phyloP scores from a whole-genome alignment of 306 rosid genomes.

The Quillaja saponaria region DNA sequence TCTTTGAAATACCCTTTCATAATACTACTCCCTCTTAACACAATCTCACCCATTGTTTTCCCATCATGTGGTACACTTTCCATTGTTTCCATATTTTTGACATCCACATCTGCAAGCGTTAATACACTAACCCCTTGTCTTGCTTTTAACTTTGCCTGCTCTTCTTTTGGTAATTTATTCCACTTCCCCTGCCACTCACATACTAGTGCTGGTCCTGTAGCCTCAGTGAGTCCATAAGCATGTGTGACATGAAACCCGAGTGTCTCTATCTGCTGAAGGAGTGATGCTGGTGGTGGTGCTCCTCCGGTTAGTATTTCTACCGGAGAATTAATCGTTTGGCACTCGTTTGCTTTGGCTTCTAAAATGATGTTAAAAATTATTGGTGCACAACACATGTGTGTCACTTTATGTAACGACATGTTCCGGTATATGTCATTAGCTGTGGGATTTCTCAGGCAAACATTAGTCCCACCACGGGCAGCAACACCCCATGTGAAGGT shows the following conservation, averaged over 20 bases:
- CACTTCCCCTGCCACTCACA: constrained; percentile 89
- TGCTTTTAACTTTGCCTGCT: constrained; percentile 63
- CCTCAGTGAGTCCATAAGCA: constrained; percentile 89
- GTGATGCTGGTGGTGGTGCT: constrained; percentile 74
- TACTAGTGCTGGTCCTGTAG: constrained; percentile 85
- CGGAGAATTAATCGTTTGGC: constrained; percentile 16
- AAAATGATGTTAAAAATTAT: constrained; percentile 70
- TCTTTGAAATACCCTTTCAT: constrained; percentile 91
- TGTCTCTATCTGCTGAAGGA: constrained; percentile 53
- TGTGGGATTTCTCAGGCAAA: constrained; percentile 59
- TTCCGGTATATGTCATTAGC: constrained; percentile 61
- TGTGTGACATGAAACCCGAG: constrained; percentile 85
- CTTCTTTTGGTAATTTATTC: constrained; percentile 43
- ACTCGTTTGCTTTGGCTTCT: constrained; percentile 45
- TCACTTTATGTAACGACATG: constrained; percentile 54
- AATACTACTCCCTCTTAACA: constrained; percentile 70
- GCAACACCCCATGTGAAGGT: constrained; percentile 96
- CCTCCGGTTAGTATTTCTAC: constrained; percentile 85
- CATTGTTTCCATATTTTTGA: constrained; percentile 65
- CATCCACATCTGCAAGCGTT: constrained; percentile 70
- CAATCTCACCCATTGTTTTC: constrained; percentile 75
- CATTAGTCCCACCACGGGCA: constrained; percentile 83
- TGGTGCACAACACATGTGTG: constrained; percentile 96
- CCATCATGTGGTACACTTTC: constrained; percentile 69
- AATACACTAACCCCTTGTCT: constrained; percentile 77